phyloP scores from a whole-genome alignment of 2,329 filamentous ascomycete species.

The Tolypocladium tropicale region DNA sequence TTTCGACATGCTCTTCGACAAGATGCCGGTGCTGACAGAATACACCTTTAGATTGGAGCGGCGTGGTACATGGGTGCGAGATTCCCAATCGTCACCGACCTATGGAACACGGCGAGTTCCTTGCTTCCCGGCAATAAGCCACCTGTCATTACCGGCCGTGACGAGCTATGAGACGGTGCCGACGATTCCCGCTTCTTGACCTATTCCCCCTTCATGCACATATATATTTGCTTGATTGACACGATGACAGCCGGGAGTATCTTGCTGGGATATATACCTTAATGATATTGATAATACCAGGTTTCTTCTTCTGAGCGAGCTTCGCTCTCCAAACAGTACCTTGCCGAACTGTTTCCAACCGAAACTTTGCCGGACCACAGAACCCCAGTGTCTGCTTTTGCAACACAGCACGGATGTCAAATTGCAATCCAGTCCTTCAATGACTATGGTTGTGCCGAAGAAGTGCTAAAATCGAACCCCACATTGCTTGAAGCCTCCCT shows the following conservation, averaged over 20 bases:
- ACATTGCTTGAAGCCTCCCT: conserved; percentile 18
- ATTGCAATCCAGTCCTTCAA: conserved; percentile 81
- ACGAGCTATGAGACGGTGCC: conserved; percentile 21
- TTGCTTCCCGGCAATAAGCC: conserved; percentile 12
- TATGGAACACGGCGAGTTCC: conserved; percentile 16
- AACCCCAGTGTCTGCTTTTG: neutral
- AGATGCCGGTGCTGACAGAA: neutral
- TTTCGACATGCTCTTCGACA: no score
- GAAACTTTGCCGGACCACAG: neutral
- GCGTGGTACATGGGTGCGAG: conserved; percentile 76
- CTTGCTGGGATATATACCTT: neutral
- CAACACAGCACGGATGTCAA: conserved; percentile 91
- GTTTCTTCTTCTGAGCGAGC: neutral
- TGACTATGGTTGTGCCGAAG: conserved; percentile 98
- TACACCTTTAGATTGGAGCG: conserved; percentile 50
- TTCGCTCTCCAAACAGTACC: neutral
- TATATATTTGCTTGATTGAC: conserved; percentile 1
- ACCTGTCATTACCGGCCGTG: conserved; percentile 17
- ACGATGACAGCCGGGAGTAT: conserved; percentile 1
- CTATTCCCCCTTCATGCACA: neutral
- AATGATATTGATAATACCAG: neutral
- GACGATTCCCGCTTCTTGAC: conserved; percentile 6
- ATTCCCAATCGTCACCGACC: conserved; percentile 46
- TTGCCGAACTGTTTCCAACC: neutral
- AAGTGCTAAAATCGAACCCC: conserved; percentile 76